These are phyloP conservation scores for Gynochthodes officinalis DNA, from an alignment of 257 asterid genomes.

Conservation along the genomic window DNA sequence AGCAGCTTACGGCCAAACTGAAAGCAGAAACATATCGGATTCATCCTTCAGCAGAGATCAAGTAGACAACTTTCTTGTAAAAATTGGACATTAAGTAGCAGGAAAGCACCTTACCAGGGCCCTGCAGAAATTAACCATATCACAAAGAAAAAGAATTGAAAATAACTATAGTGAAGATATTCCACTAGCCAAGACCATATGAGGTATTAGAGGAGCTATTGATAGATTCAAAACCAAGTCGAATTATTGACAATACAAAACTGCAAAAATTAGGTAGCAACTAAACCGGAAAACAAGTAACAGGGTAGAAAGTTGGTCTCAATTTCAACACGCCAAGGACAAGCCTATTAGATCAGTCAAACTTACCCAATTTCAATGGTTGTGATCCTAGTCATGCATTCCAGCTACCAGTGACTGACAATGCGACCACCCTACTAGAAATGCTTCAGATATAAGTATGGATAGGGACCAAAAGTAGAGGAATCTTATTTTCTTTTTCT, in stretches of 20 bases:
- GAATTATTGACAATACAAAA: not conserved
- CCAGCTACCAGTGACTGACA: not conserved
- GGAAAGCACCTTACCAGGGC: not conserved
- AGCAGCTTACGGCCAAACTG: too few relatives aligned
- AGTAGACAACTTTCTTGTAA: too few relatives aligned
- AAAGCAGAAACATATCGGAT: too few relatives aligned
- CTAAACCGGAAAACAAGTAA: not conserved
- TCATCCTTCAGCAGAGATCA: too few relatives aligned
- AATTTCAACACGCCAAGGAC: not conserved
- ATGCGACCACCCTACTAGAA: not conserved
- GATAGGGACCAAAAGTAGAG: not conserved
- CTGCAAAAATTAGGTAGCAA: not conserved
- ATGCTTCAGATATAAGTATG: not conserved
- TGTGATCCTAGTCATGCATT: not conserved
- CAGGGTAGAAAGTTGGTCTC: not conserved
- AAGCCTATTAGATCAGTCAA: not conserved
- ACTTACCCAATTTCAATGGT: too few relatives aligned
- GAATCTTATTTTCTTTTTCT: not conserved
- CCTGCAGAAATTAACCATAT: not conserved
- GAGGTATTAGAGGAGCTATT: not conserved
- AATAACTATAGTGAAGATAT: too few relatives aligned
- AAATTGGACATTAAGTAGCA: not conserved
- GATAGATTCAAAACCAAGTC: not conserved
- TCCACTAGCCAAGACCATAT: too few relatives aligned
- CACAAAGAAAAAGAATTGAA: not conserved